Conservation (phyloP, 306 rosid species). For the Inga laurina region DNA sequence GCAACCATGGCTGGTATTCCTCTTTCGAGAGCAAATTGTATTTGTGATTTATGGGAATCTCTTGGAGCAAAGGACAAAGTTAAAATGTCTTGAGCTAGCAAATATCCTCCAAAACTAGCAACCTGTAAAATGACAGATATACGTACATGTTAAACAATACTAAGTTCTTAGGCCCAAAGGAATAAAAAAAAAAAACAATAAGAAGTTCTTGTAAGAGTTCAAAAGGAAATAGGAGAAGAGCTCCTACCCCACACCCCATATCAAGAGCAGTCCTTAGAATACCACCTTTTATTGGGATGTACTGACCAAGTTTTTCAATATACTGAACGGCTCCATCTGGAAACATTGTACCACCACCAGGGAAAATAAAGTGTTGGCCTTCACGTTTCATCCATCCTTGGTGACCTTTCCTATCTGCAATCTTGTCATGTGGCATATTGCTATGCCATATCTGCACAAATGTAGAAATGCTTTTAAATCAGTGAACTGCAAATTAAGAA, state of each 20-base stretch:
- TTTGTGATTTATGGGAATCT: conserved; percentile 96
- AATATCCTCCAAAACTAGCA: conserved; percentile 95
- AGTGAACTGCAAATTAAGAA: conserved; percentile 6
- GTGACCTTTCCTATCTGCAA: conserved; percentile 98
- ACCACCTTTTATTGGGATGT: conserved; percentile 77
- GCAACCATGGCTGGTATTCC: conserved; percentile 97
- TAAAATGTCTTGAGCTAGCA: conserved; percentile 71
- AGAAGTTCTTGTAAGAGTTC: conserved; percentile 16
- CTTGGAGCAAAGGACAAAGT: conserved; percentile 97
- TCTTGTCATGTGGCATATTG: conserved; percentile 97
- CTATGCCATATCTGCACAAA: conserved; percentile 80
- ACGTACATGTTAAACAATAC: conserved; percentile 1
- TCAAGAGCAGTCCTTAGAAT: conserved; percentile 91
- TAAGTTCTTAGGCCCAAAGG: conserved; percentile 12
- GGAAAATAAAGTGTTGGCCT: conserved; percentile 89
- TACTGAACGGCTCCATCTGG: conserved; percentile 96
- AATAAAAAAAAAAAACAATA: conserved; percentile 1
- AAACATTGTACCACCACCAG: conserved; percentile 99
- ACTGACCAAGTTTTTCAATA: conserved; percentile 88
- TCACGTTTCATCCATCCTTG: conserved; percentile 99
- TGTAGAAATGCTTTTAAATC: conserved; percentile 21
- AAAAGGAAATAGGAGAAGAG: conserved; percentile 26
- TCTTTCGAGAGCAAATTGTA: conserved; percentile 96
- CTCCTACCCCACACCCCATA: conserved; percentile 98
- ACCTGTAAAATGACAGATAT: conserved; percentile 59